phyloP scores from a whole-genome alignment of 345 rosid genomes.

The Rhodomyrtus tomentosa region DNA sequence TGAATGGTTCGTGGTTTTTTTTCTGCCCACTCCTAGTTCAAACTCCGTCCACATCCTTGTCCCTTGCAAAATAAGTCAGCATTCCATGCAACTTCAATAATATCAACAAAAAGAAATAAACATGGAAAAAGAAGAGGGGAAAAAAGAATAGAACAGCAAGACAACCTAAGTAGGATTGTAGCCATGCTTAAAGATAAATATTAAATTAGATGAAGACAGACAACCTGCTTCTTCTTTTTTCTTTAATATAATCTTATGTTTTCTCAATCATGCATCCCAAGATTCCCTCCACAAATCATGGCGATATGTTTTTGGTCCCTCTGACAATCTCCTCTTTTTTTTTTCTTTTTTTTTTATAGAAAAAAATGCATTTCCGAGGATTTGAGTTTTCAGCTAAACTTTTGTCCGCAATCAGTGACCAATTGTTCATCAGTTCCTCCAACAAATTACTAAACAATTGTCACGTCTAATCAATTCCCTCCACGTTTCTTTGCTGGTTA shows the following conservation, averaged over 20 bases:
- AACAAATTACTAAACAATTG: background rate
- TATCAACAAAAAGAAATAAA: background rate
- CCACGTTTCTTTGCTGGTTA: background rate
- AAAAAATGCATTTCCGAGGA: background rate
- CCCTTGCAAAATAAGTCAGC: background rate
- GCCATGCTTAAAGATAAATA: background rate
- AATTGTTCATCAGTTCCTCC: background rate
- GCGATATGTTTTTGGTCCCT: background rate
- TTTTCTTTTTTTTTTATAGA: too few relatives aligned
- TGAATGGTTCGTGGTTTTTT: too few relatives aligned
- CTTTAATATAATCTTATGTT: background rate
- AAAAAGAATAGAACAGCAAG: background rate
- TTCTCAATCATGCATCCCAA: background rate
- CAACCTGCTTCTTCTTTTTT: background rate
- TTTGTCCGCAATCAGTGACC: background rate
- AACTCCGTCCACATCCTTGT: background rate
- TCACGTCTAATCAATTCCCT: background rate
- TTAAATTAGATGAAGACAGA: background rate
- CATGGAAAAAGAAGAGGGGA: background rate
- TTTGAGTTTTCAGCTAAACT: background rate
- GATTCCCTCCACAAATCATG: constrained; percentile 11
- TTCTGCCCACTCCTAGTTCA: too few relatives aligned
- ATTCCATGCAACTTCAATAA: background rate
- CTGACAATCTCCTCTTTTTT: background rate
- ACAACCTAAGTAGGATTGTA: background rate